Percentiles rank a stretch among this genome's conserved stretches.
phyloP scores from a whole-genome alignment of 306 rosid genomes.

The Echinosophora koreensis region DNA sequence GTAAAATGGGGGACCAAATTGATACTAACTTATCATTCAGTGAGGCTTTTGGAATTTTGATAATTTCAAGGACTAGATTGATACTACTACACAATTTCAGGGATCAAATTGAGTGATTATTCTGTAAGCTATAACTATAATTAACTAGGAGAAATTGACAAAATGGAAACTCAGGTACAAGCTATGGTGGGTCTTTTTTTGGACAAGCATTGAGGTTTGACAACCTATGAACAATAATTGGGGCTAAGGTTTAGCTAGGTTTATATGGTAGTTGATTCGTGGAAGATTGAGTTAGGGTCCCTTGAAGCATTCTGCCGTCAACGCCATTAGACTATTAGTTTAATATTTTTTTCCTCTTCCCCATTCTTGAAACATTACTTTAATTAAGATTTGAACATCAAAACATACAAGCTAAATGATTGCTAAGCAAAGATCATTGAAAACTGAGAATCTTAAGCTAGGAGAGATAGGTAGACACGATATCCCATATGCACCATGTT shows the following conservation, averaged over 20 bases:
- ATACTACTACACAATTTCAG: no score
- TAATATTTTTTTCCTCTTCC: conserved; percentile 8
- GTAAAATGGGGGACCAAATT: no score
- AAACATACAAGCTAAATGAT: conserved; percentile 38
- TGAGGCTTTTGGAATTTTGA: no score
- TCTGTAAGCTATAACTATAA: conserved; percentile 13
- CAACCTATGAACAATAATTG: conserved; percentile 37
- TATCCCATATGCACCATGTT: conserved; percentile 78
- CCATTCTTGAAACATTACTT: conserved; percentile 14
- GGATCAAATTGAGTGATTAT: no score
- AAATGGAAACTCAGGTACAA: conserved; percentile 7
- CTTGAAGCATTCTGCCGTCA: conserved; percentile 44
- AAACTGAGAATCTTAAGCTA: conserved; percentile 55
- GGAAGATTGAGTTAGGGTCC: conserved; percentile 41
- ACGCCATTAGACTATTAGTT: conserved; percentile 31
- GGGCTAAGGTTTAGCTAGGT: conserved; percentile 41
- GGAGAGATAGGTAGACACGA: conserved; percentile 52
- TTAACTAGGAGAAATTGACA: neutral
- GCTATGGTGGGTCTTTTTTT: conserved; percentile 25
- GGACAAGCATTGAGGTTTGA: conserved; percentile 42
- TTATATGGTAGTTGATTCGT: conserved; percentile 40
- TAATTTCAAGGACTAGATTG: no score
- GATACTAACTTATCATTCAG: no score
- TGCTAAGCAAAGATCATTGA: conserved; percentile 46
- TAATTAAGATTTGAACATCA: conserved; percentile 20